Percentiles rank a stretch among this genome's conserved stretches.
Evolutionary conservation across 371 early-diverging fungal genomes (phyloP).

Genomic region (Mucor circinelloides): DNA sequence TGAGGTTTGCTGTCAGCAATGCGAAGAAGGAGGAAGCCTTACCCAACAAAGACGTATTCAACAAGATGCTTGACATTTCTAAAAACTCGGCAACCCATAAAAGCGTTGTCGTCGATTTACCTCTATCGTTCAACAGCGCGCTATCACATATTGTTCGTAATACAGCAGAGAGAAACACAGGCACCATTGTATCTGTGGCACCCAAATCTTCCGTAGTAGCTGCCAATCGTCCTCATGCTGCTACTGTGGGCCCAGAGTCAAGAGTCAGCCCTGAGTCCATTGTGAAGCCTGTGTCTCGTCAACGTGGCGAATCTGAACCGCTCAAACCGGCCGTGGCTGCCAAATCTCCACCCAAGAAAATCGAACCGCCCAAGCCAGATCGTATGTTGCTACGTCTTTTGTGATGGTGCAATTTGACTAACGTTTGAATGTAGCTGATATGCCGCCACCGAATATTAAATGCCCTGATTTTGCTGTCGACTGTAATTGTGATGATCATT

Average conservation of each 20-base stretch:
- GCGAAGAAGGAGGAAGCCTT: slow-evolving; percentile 36
- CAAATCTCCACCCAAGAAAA: neutral
- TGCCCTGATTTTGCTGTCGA: slow-evolving; percentile 46
- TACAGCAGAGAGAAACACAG: neutral
- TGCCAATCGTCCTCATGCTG: slow-evolving; percentile 14
- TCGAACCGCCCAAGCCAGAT: slow-evolving; percentile 17
- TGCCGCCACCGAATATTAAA: slow-evolving; percentile 35
- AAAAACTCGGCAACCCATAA: slow-evolving; percentile 5
- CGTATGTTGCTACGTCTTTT: slow-evolving; percentile 24
- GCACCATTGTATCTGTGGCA: neutral
- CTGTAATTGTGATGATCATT: slow-evolving; percentile 73
- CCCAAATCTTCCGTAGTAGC: neutral
- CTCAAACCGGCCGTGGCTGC: neutral
- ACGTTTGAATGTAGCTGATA: slow-evolving; percentile 14
- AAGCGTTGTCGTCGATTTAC: slow-evolving; percentile 16
- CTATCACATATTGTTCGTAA: neutral
- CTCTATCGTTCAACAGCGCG: slow-evolving; percentile 4
- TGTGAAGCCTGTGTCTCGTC: neutral
- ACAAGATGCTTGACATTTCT: slow-evolving; percentile 18
- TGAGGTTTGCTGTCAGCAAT: slow-evolving; percentile 35
- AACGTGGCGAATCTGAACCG: slow-evolving; percentile 23
- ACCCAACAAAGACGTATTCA: slow-evolving; percentile 19
- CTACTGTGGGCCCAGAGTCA: slow-evolving; percentile 11
- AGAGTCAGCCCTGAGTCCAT: neutral
- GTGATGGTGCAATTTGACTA: neutral